Percentiles rank a stretch among this genome's conserved stretches.
Evolutionary conservation across 148 eudicot genomes (phyloP).

Genomic region (Vaccinium macrocarpon): DNA sequence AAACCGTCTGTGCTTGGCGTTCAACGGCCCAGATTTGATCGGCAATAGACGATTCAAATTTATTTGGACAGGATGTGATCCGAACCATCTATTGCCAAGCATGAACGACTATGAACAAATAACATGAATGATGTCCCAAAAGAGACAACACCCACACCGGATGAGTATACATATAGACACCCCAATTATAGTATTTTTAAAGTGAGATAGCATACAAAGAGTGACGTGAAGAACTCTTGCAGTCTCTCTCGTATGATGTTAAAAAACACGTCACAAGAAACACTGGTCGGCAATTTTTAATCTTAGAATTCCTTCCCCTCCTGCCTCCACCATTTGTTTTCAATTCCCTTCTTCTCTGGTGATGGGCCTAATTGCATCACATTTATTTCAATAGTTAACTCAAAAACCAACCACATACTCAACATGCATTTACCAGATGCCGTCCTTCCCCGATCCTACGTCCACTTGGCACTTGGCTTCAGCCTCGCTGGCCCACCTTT

Average conservation of each 20-base stretch:
- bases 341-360: not conserved
- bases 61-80: too few relatives aligned
- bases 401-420: constrained; percentile 14
- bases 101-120: too few relatives aligned
- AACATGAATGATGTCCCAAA: too few relatives aligned
- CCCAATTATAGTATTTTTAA: too few relatives aligned
- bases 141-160: too few relatives aligned
- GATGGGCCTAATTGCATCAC: not conserved
- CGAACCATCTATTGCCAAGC: too few relatives aligned
- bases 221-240: constrained; percentile 76
- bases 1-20: too few relatives aligned
- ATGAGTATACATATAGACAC: too few relatives aligned
- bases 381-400: not conserved
- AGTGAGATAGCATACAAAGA: not conserved
- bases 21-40: too few relatives aligned
- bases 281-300: constrained; percentile 52
- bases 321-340: not conserved
- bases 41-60: too few relatives aligned
- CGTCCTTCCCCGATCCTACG: constrained; percentile 26
- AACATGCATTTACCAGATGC: constrained; percentile 15
- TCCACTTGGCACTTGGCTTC: constrained; percentile 38
- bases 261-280: constrained; percentile 48
- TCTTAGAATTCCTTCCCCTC: not conserved
- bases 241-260: constrained; percentile 21
- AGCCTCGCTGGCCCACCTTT: not conserved